Evolutionary conservation across 1,284 basidiomycete genomes (phyloP), one percentile per base, ranked within the genome.

Genomic region (Rhodotorula sp.): DNA sequence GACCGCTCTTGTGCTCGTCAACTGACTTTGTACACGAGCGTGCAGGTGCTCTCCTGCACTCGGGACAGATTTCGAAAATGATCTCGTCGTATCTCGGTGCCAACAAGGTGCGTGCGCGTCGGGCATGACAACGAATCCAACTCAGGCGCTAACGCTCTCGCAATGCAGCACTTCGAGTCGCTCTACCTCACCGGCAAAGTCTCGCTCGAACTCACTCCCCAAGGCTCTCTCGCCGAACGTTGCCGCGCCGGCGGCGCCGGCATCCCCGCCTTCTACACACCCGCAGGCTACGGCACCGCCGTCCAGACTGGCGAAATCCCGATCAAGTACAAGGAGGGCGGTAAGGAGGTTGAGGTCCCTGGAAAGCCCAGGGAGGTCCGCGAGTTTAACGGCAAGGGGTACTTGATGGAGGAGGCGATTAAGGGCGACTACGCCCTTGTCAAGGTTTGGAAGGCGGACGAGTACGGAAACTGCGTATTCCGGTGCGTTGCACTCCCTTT

Each of bases 251-350:
- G 92, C 68, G 94, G 91, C 5, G 91, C 92, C 30, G 95, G 95
- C 66, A 94, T 96, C 76, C 95, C 95, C 10, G 94, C 92, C 16
- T 94, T 99, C 84, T 99, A 86, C 82, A 98, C 94, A 8, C 91
- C 94, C 8, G 96, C 94, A 4, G 95, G 94, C 55, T 72, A 64
- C 67, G 80, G 80, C 15, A 83, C 82, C 0, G 77, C 78, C 11
- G 79, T 83, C 0, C 78, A 82, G 72, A 80, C 78, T 1, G 82
- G 82, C 16, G 79, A 79, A 20, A 78, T 83, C 46, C 78, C 81
- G 6, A 78, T 79, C 54, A 64, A 75, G 50, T 82, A 82, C 77
- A 75, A 76, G 66, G 67, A 75, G 54, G 90, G 90, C n/a, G 86
- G 85, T 24, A 73, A 78, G 68, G 68, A 68, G 60, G 75, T 79